Evolutionary conservation across 805 yeast genomes (phyloP).

Genomic region (Pichia scutulata): DNA sequence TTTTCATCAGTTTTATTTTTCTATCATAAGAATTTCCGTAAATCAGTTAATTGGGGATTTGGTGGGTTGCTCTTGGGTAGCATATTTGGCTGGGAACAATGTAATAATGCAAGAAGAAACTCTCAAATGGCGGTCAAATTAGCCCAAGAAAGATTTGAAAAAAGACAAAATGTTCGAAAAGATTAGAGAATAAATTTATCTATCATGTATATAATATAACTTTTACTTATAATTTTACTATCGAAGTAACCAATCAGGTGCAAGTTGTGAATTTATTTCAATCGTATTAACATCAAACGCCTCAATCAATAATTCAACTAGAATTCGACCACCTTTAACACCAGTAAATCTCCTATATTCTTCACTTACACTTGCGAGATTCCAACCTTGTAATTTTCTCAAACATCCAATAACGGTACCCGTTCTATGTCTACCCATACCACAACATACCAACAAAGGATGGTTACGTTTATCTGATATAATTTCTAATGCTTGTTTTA

Average conservation of each 20-base stretch:
- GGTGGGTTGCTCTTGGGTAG: slow-evolving; percentile 76
- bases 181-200: not conserved
- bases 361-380: slow-evolving; percentile 84
- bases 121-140: slow-evolving; percentile 58
- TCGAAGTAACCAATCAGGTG: slow-evolving; percentile 41
- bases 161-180: slow-evolving; percentile 10
- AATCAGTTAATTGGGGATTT: slow-evolving; percentile 74
- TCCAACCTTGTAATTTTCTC: slow-evolving; percentile 94
- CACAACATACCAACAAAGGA: slow-evolving; percentile 89
- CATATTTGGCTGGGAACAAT: slow-evolving; percentile 88
- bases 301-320: slow-evolving; percentile 86
- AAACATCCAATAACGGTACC: slow-evolving; percentile 96
- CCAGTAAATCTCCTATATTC: slow-evolving; percentile 94
- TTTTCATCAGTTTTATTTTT: slow-evolving; percentile 59
- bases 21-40: slow-evolving; percentile 52
- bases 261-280: slow-evolving; percentile 32
- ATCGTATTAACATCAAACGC: slow-evolving; percentile 46
- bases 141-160: slow-evolving; percentile 46
- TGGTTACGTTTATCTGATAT: slow-evolving; percentile 67
- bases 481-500: slow-evolving; percentile 68
- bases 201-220: not conserved
- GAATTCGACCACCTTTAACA: slow-evolving; percentile 81
- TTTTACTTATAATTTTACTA: slow-evolving; percentile 2
- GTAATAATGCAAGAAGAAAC: slow-evolving; percentile 62
- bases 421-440: slow-evolving; percentile 97